Evolutionary conservation across 495 filamentous ascomycete species (phyloP).

Genomic region (Mytilinidion resinicola): DNA sequence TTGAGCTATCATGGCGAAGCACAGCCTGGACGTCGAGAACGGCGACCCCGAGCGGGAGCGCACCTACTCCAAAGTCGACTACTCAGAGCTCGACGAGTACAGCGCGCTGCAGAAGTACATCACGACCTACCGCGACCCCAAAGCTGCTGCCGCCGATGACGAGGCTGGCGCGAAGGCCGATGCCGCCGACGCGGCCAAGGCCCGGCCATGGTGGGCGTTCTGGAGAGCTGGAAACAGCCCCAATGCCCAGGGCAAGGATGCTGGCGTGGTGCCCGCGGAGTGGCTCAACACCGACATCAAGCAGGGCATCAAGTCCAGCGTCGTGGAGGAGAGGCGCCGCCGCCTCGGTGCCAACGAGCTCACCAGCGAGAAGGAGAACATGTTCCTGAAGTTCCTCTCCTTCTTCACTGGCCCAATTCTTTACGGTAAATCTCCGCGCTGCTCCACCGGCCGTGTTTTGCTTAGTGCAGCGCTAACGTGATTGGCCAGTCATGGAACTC

Average conservation of each 20-base stretch:
- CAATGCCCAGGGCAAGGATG: conserved; percentile 30
- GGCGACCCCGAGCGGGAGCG: not conserved
- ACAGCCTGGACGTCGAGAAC: not conserved
- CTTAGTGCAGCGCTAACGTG: conserved; percentile 2
- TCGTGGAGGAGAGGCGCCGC: conserved; percentile 61
- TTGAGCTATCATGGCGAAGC: not conserved
- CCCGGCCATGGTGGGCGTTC: conserved; percentile 45
- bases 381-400: conserved; percentile 68
- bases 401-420: conserved; percentile 81
- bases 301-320: conserved; percentile 49
- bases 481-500: conserved; percentile 67
- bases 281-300: conserved; percentile 69
- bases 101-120: conserved; percentile 37
- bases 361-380: conserved; percentile 67
- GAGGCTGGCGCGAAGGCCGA: conserved; percentile 10
- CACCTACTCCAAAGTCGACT: not conserved
- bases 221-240: conserved; percentile 35
- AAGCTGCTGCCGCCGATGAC: conserved; percentile 11
- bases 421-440: conserved; percentile 54
- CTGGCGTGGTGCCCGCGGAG: conserved; percentile 52
- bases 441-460: conserved; percentile 1
- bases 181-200: conserved; percentile 26
- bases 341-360: conserved; percentile 70
- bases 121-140: conserved; percentile 36
- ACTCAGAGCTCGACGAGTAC: conserved; percentile 33